Evolutionary conservation across 2,329 filamentous ascomycete species (phyloP).

Genomic region (Aspergillus jensenii): DNA sequence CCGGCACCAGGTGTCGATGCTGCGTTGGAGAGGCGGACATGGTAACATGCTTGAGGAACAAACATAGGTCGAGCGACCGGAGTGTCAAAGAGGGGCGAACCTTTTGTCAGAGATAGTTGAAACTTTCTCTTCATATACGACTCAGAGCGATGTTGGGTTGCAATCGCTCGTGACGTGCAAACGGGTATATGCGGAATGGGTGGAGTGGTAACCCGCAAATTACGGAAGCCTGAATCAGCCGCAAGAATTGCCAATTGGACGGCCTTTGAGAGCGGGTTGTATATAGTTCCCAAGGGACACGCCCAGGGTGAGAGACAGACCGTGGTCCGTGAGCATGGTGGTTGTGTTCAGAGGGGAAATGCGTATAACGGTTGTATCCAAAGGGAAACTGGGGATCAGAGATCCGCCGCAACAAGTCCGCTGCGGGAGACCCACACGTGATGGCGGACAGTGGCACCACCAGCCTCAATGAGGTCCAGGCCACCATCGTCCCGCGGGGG

Average conservation of each 20-base stretch:
- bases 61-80: neutral
- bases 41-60: neutral
- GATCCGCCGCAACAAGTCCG: neutral
- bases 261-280: neutral
- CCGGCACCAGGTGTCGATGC: slow-evolving; percentile 26
- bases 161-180: neutral
- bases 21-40: slow-evolving; percentile 14
- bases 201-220: neutral
- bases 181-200: neutral
- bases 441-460: neutral
- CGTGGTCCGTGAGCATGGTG: neutral
- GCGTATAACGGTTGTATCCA: neutral
- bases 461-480: neutral
- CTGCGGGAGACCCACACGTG: neutral
- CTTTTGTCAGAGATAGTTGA: neutral
- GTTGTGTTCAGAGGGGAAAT: neutral
- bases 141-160: neutral
- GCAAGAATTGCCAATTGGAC: neutral
- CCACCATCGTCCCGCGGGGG: neutral
- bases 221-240: neutral
- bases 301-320: neutral
- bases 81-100: neutral
- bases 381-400: neutral
- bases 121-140: neutral
- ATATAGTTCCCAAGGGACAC: neutral